A percentile compares a stretch with the other conserved stretches of the same genome.
Conservation (phyloP, 2,329 filamentous ascomycete species). For the Apiospora malaysiana region DNA sequence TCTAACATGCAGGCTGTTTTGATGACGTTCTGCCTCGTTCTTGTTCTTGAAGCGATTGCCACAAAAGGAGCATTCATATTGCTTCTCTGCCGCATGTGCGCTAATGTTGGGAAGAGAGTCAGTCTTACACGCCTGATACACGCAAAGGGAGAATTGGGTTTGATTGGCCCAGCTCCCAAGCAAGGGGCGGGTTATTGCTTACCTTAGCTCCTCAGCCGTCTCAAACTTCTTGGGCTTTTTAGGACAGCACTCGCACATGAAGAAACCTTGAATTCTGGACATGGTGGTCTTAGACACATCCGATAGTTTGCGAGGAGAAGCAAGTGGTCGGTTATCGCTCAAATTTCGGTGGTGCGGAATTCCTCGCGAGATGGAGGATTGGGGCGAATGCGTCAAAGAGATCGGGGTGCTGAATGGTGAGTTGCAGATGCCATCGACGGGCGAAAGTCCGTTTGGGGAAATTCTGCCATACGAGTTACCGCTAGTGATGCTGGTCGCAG, state of each 20-base stretch:
- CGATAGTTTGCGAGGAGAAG: slow-evolving; percentile 57
- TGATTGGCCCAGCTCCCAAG: neutral
- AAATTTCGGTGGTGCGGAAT: slow-evolving; percentile 52
- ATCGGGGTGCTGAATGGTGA: slow-evolving; percentile 57
- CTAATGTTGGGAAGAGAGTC: slow-evolving; percentile 51
- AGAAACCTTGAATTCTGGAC: slow-evolving; percentile 58
- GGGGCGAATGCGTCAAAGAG: slow-evolving; percentile 56
- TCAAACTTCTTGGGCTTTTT: slow-evolving; percentile 98
- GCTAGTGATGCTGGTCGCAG: slow-evolving; percentile 49
- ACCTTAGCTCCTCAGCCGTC: slow-evolving; percentile 82
- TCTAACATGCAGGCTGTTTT: slow-evolving; percentile 91
- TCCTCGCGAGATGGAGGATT: slow-evolving; percentile 49
- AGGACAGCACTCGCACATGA: slow-evolving; percentile 90
- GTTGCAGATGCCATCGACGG: slow-evolving; percentile 45
- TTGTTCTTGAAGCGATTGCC: slow-evolving; percentile 98
- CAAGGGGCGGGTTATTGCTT: slow-evolving; percentile 45
- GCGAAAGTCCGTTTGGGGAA: slow-evolving; percentile 48
- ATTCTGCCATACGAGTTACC: slow-evolving; percentile 51
- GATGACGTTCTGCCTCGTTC: slow-evolving; percentile 95
- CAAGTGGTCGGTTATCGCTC: slow-evolving; percentile 48
- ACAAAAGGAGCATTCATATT: slow-evolving; percentile 92
- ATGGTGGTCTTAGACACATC: slow-evolving; percentile 55
- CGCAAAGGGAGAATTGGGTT: neutral
- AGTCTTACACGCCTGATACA: slow-evolving; percentile 28
- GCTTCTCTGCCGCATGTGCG: slow-evolving; percentile 90